Evolutionary conservation across 768 basidiomycete species (phyloP), one percentile per base, ranked within the genome.

Genomic region (Lactarius psammicola): DNA sequence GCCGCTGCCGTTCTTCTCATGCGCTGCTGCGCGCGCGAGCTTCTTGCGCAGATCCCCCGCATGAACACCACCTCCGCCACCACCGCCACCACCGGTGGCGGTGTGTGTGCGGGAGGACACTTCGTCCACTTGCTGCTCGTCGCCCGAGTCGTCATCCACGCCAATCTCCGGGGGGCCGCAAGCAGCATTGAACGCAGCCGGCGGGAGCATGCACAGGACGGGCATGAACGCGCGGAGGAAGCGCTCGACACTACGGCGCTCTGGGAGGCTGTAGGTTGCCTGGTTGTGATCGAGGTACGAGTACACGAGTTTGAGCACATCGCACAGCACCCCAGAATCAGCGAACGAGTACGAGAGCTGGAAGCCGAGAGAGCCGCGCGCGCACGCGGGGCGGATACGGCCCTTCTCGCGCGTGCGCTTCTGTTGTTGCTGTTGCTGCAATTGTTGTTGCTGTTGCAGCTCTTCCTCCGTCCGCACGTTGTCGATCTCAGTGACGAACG

Each of bases 221-320:
- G 95, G 94, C 56, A 98, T 81, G 75, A 98, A 95, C 11, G 84
- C 79, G 40, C 91, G 85, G 36, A 99, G 80, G 77, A 95, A 95
- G 56, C 82, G 82, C 74, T 98, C 97, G 49, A 98, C 86, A 34
- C 84, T 81, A 54, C 90, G 86, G 54, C 94, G 85, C 78, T 98
- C 96, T 59, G 82, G 80, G 2, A 82, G 76, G 65, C 87, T 89
- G 76, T 92, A 92, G 64, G 85, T 84, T 18, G 82, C 85, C 70
- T 87, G 86, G 56, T 90, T 89, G 73, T 90, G 92, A 72, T 98
- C 96, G 70, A 99, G 82, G 80, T 92, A 98, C 17, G 88, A 87
- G 74, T 92, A 90, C 67, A 95, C 85, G 77, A 99, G 83, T 80
- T 94, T 94, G 74, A 96, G 83, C 31, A 87, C 84, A 76, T 99